Evolutionary conservation across 495 filamentous ascomycete genomes (phyloP).

Genomic region (Penicillium herquei): DNA sequence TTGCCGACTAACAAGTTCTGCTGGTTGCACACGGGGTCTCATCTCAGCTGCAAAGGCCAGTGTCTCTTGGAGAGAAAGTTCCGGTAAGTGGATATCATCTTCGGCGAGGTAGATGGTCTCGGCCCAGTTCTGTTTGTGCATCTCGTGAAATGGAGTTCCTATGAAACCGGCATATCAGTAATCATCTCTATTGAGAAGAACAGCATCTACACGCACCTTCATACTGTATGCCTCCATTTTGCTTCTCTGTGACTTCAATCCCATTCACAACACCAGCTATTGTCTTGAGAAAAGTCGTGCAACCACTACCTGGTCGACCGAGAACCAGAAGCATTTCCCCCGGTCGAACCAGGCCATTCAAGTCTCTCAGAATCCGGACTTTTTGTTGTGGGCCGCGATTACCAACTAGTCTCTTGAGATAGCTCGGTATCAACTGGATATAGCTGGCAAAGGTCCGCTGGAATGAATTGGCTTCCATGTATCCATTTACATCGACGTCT

Average conservation of each 20-base stretch:
- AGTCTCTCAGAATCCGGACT: neutral
- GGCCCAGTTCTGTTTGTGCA: too few species aligned
- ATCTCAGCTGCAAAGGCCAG: constrained; percentile 77
- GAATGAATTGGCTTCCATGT: too few species aligned
- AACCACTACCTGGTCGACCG: constrained; percentile 38
- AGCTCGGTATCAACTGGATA: too few species aligned
- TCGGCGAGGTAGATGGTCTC: too few species aligned
- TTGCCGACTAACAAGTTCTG: constrained; percentile 44
- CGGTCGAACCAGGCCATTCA: constrained; percentile 19
- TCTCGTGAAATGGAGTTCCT: too few species aligned
- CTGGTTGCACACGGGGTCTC: constrained; percentile 63
- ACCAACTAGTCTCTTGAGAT: too few species aligned
- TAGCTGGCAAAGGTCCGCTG: too few species aligned
- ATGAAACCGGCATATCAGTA: too few species aligned
- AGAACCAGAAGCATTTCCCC: constrained; percentile 43
- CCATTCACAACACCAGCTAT: constrained; percentile 20
- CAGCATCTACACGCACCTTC: constrained; percentile 71
- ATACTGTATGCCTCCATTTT: constrained; percentile 75
- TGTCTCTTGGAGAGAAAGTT: too few species aligned
- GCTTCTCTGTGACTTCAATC: constrained; percentile 24
- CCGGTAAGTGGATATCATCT: too few species aligned
- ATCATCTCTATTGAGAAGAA: constrained; percentile 29
- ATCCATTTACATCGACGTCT: too few species aligned
- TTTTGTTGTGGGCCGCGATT: too few species aligned
- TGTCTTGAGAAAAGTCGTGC: constrained; percentile 51